Base-by-base conservation (phyloP, 2,329 filamentous ascomycete species). In the Penicillium sp. region DNA sequence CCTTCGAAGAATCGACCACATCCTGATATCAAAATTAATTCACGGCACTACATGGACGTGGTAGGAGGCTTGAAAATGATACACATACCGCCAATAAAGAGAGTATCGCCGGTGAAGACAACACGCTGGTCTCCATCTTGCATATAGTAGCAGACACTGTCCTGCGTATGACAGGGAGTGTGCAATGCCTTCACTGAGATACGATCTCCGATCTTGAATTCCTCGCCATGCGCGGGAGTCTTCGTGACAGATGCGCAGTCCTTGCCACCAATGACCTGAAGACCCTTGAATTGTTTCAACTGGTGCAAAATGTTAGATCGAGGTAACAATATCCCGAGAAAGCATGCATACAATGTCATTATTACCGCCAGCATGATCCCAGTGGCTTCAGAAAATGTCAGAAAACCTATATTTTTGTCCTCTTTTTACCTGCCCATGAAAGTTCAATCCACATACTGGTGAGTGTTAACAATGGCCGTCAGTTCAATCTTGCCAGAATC, bases 1-100 rank as follows among this genome's bases (percentile, higher is more conserved):
- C 94, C 94, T 76, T 99, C 94, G 70, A 99, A 99, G 81, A 99
- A 99, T 57, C 89, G 87, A 38, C 94, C 94, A 71, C 94, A 99
- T 31, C 94, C 91, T 91, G 47, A 4, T 19, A 4, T 25, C 1
- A 35, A 19, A n/a, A 7, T 27, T 64, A 66, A 31, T 19, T 6
- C 4, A 29, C 10, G 9, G 15, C 4, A 12, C 29, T 31, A 13
- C 29, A 13, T 31, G 29, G 19, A 17, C 2, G 13, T 29, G 0
- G 3, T 8, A 13, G 3, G 38, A 21, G 3, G 2, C 0, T n/a
- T 15, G 10, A 17, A 2, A 13, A 25, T 8, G 29, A 19, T 45
- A 54, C 21, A 68, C 79, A 53, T 74, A 91, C 90, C 93, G 58
- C 89, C 93, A 71, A 96, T 93, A 78, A 99, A 99, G 38, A 99